phyloP scores from a whole-genome alignment of 83 land plant species.

The Diphasiastrum complanatum region DNA sequence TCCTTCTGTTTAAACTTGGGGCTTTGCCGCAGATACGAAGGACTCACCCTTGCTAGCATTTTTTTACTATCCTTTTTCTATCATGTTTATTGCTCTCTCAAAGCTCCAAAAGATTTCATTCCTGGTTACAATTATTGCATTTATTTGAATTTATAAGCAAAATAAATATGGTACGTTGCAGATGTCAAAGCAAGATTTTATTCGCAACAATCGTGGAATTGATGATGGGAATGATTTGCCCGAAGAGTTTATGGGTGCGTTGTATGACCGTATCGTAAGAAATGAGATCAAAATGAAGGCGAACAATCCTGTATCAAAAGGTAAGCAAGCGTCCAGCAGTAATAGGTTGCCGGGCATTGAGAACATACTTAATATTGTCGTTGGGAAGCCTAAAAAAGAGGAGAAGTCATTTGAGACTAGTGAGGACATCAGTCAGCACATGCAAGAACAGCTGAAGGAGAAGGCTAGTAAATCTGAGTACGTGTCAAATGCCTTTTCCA shows the following conservation, averaged over 20 bases:
- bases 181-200: conserved; percentile 97
- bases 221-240: conserved; percentile 96
- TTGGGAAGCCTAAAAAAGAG: conserved; percentile 67
- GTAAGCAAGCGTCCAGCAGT: conserved; percentile 58
- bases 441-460: conserved; percentile 94
- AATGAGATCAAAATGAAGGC: conserved; percentile 96
- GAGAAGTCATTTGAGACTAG: conserved; percentile 72
- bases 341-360: conserved; percentile 78
- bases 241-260: conserved; percentile 71
- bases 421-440: conserved; percentile 75
- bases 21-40: no score
- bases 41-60: no score
- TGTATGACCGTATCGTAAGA: conserved; percentile 89
- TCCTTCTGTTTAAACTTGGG: no score
- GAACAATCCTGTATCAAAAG: conserved; percentile 51
- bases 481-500: no score
- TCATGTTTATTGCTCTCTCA: no score
- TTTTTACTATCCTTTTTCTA: no score
- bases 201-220: conserved; percentile 94
- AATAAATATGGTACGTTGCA: no score
- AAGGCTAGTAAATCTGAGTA: conserved; percentile 91
- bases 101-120: no score
- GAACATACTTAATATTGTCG: conserved; percentile 74
- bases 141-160: no score
- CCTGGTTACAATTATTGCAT: no score